Percentiles rank a stretch among this genome's conserved stretches.
These are phyloP conservation scores for Akanthomyces dipterigenus DNA, from an alignment of 2,329 filamentous ascomycete genomes.

Conservation along the genomic window DNA sequence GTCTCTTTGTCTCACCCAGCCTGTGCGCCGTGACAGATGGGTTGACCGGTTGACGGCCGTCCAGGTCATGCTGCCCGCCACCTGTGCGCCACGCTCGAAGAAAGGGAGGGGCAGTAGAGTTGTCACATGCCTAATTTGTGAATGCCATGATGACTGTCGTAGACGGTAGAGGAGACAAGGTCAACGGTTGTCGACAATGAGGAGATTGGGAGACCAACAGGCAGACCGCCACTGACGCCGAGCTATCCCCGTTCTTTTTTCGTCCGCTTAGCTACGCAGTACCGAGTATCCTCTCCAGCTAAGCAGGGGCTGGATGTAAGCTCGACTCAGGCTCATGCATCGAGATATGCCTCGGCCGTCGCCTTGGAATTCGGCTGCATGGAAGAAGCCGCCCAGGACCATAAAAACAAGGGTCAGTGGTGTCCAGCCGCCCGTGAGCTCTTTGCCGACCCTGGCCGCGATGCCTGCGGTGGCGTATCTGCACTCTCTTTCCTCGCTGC, in stretches of 20 bases:
- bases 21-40: too few species aligned
- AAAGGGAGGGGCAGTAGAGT: neutral
- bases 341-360: neutral
- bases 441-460: neutral
- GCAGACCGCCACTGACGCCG: neutral
- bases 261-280: neutral
- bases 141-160: neutral
- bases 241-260: neutral
- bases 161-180: neutral
- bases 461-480: neutral
- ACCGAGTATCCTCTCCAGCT: too few species aligned
- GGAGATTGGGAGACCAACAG: neutral
- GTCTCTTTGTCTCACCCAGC: neutral
- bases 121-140: neutral
- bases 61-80: neutral
- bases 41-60: neutral
- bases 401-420: too few species aligned
- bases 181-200: neutral
- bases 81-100: neutral
- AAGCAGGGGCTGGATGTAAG: neutral
- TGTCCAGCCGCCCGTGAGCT: neutral
- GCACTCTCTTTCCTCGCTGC: neutral
- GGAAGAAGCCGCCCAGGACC: neutral
- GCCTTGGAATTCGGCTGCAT: neutral
- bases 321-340: slow-evolving; percentile 1